phyloP scores from a whole-genome alignment of 805 yeast genomes.

The Metschnikowia matae region DNA sequence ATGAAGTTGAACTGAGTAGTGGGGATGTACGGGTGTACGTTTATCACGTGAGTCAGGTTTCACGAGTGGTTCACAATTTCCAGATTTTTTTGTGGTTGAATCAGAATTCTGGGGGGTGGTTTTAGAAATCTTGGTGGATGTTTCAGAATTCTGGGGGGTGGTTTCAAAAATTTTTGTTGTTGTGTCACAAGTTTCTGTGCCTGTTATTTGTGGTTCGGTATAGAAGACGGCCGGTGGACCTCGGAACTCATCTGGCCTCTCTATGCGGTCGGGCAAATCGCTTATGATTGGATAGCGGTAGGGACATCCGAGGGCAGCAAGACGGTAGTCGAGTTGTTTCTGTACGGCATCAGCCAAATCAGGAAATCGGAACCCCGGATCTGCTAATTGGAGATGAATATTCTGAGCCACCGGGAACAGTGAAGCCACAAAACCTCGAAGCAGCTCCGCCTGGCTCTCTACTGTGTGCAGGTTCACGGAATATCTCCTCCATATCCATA shows the following conservation, averaged over 20 bases:
- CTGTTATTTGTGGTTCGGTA: background rate
- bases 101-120: background rate
- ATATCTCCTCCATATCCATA: background rate
- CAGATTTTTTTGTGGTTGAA: background rate
- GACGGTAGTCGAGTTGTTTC: constrained; percentile 26
- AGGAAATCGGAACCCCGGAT: constrained; percentile 52
- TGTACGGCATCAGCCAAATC: constrained; percentile 56
- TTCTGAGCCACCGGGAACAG: constrained; percentile 19
- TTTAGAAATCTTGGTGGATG: background rate
- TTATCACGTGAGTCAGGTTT: too few relatives aligned
- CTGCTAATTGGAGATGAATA: constrained; percentile 26
- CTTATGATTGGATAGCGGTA: constrained; percentile 12
- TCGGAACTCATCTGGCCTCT: constrained; percentile 1
- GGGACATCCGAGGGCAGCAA: constrained; percentile 6
- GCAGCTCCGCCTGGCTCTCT: constrained; percentile 4
- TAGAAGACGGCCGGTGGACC: constrained; percentile 1
- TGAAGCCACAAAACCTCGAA: constrained; percentile 11
- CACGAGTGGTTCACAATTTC: too few relatives aligned
- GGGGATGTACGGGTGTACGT: background rate
- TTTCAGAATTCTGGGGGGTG: background rate
- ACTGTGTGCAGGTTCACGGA: background rate
- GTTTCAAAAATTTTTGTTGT: too few relatives aligned
- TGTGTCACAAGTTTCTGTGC: too few relatives aligned
- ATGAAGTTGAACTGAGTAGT: constrained; percentile 27
- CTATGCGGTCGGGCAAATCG: constrained; percentile 10